Evolutionary conservation across 202 grass and related monocot species (phyloP), one percentile per base, ranked within the genome.

Genomic region (Alloteropsis angusta): DNA sequence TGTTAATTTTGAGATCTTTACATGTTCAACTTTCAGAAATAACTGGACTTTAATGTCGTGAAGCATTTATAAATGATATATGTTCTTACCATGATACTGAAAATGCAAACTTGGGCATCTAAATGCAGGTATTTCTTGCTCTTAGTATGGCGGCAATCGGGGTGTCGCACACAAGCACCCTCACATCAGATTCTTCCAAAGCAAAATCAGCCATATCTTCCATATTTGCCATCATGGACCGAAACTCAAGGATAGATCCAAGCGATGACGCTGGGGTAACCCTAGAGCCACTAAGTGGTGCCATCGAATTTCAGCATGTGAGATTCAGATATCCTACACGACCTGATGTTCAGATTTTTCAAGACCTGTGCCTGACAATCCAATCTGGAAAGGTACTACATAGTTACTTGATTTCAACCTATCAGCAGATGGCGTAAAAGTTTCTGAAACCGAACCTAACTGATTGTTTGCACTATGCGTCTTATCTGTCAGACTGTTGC

Each of bases 81-180:
- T 64, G 4, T 34, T 64, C 52, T 30, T 54, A 62, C 14, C 5
- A 32, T 71, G 34, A 0, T 14, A 61, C 28, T 11, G n/a, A 21
- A 52, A 59, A 28, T 28, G 55, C 25, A 28, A 58, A 58, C 23
- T 6, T 65, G 25, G n/a, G 6, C 28, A 52, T 75, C 6, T 80
- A 13, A 75, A 30, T 85, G 57, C 82, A 96, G 92, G 95, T 98
- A 10, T 94, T 98, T 83, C 87, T 98, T 80, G 91, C 95, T 44
- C 91, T 98, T 48, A 80, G 89, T 17, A 92, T 98, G 92, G 89
- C 95, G n/a, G 91, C 95, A 19, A 92, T 98, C 5, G 95, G 92
- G 39, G 84, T 98, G 70, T 98, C 92, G 0, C 95, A 98, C 37
- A 87, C 95, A 1, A 94, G 95, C 25, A 90, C 92, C 47, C 76